Conservation (phyloP, 2,329 filamentous ascomycete species). For the Berkeleyomyces basicola region DNA sequence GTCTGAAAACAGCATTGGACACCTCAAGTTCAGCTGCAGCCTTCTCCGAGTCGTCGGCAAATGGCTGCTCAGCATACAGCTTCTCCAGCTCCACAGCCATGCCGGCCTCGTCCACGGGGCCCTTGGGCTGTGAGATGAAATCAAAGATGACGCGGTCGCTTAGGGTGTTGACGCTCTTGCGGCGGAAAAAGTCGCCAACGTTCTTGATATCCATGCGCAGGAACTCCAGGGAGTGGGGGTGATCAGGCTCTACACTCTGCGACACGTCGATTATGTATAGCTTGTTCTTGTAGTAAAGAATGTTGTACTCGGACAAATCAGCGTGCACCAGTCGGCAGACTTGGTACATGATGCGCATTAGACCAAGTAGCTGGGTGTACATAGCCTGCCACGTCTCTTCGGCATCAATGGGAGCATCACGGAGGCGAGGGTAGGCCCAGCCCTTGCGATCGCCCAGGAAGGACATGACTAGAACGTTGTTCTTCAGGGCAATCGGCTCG, state of each 20-base stretch:
- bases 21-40: slow-evolving; percentile 47
- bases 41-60: slow-evolving; percentile 32
- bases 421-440: slow-evolving; percentile 72
- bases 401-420: slow-evolving; percentile 64
- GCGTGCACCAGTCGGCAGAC: slow-evolving; percentile 84
- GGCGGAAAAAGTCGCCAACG: slow-evolving; percentile 77
- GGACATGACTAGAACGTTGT: slow-evolving; percentile 91
- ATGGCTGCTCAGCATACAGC: slow-evolving; percentile 42
- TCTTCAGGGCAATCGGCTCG: slow-evolving; percentile 71
- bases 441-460: slow-evolving; percentile 82
- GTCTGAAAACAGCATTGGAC: slow-evolving; percentile 82
- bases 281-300: slow-evolving; percentile 68
- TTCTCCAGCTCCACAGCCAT: slow-evolving; percentile 48
- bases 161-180: slow-evolving; percentile 68
- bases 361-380: slow-evolving; percentile 67
- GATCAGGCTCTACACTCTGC: slow-evolving; percentile 92
- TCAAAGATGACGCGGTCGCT: slow-evolving; percentile 66
- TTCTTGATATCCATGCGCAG: slow-evolving; percentile 98
- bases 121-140: slow-evolving; percentile 55
- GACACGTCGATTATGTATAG: slow-evolving; percentile 96
- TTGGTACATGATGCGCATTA: slow-evolving; percentile 91
- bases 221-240: slow-evolving; percentile 83
- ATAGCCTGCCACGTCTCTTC: slow-evolving; percentile 59
- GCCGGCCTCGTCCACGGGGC: slow-evolving; percentile 41
- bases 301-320: slow-evolving; percentile 95